Base-by-base conservation (phyloP, 1,284 basidiomycete genomes). In the Tilletia horrida region DNA sequence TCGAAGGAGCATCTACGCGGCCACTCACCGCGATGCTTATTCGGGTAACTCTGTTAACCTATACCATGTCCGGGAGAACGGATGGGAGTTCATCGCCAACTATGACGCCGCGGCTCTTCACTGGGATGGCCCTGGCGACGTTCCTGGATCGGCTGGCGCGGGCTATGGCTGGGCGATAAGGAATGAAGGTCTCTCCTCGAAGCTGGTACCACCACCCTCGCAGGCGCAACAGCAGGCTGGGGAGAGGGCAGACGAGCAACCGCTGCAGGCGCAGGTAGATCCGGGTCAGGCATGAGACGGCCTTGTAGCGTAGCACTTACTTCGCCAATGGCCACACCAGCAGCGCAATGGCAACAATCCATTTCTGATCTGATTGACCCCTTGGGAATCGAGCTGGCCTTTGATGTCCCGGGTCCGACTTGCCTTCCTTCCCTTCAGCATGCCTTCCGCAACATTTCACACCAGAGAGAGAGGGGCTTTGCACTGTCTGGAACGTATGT, bases 1-100 rank as follows among this genome's bases (percentile, higher is more conserved):
- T 13, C 85, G 93, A 80, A 85, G 95, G 74, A 94, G 92, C 75
- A 98, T 99, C 82, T 94, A 96, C 75, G 96, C 95, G 55, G 96
- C 96, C 59, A 92, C 93, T 68, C 95, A 98, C 83, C 73, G 81
- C 42, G 96, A 98, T 83, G 96, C 95, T 0, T 98, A 91, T 86
- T 97, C 95, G 3, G 96, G 96, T 66, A 80, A 80, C 75, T 90
- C 92, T 2, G 90, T 91, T 84, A 98, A 98, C 84, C 86, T 98
- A 40, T 98, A 92, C 82, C 94, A 97, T 74, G 92, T 98, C 77
- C 90, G 92, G 81, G 90, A 96, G 83, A 87, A 91, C 70, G 96
- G 95, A 1, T 99, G 80, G 80, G 72, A 76, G 66, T 81, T 80
- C 65, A 78, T 81, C 59, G 77, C 62, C 57, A 81, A 81, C 71